These are phyloP conservation scores for Verticillium nubilum DNA, from an alignment of 2,329 filamentous ascomycete species.

Conservation along the genomic window DNA sequence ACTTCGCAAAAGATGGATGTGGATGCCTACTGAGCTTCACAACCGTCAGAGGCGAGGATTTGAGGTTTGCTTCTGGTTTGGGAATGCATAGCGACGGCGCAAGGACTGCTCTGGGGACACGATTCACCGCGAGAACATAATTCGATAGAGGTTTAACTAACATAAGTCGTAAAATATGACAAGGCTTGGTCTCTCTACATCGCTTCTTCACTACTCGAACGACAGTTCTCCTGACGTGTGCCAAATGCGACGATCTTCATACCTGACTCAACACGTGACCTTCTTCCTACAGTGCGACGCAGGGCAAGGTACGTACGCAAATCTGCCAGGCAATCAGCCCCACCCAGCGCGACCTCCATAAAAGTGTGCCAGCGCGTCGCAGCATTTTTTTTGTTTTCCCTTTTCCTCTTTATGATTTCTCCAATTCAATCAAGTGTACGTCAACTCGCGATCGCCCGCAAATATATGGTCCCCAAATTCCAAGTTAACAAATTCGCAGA, in stretches of 20 bases:
- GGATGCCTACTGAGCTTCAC: constrained; percentile 27
- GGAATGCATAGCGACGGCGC: background rate
- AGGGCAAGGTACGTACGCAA: background rate
- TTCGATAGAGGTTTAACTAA: too few relatives aligned
- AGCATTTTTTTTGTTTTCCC: constrained; percentile 21
- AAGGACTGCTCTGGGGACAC: constrained; percentile 4
- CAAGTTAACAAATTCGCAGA: constrained; percentile 49
- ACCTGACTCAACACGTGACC: background rate
- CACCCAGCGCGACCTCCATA: background rate
- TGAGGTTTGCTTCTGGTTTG: background rate
- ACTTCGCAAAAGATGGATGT: constrained; percentile 38
- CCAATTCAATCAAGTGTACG: constrained; percentile 98
- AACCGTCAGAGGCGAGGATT: too few relatives aligned
- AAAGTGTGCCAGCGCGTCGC: background rate
- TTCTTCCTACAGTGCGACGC: background rate
- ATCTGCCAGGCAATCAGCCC: background rate
- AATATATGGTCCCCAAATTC: constrained; percentile 1
- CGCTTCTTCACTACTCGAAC: too few relatives aligned
- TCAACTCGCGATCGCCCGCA: constrained; percentile 19
- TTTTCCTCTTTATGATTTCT: constrained; percentile 78
- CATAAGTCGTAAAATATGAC: too few relatives aligned
- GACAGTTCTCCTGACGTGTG: too few relatives aligned
- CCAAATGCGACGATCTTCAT: too few relatives aligned
- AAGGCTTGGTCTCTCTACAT: too few relatives aligned
- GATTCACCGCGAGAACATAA: too few relatives aligned